Base-by-base conservation (phyloP, 805 yeast genomes). In the Candida railenensis region DNA sequence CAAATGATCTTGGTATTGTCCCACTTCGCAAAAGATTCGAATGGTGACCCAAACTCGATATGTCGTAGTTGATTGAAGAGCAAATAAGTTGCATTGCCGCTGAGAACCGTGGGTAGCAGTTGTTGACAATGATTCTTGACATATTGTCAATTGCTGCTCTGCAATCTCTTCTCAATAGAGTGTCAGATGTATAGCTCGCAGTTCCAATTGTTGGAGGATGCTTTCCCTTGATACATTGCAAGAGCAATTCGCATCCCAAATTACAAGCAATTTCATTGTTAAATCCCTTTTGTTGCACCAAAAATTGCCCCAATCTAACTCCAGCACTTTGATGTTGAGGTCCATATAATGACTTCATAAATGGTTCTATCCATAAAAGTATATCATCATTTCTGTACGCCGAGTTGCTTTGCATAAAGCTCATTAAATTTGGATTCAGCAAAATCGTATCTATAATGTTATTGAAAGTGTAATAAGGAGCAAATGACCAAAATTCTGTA, bases 371-470 rank as follows among this genome's bases (percentile, higher is more conserved):
- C 91, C 91, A 85, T n/a, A 2, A 79, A 55, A 46, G 81, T 51
- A 55, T 81, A 82, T 3, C 71, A 53, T 25, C 30, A 25, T 25
- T 11, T 11, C 11, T 25, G 30, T 25, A 11, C 11, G 5, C 11
- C 11, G 30, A 25, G 30, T 5, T 25, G 11, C 9, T 25, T 25
- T 25, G 30, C 11, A 25, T 7, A 25, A 25, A 25, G 30, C 11
- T 25, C 30, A 25, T 25, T 5, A 25, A 7, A 11, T 25, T 25
- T 1, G 83, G 81, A 53, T 78, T 82, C 16, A 77, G 76, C 40
- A 85, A 72, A 1, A 85, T 69, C 15, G 81, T 73, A 51, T 85
- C 90, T 43, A 86, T 61, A 38, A 83, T 67, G 48, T 81, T 82
- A 22, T 71, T 73, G 48, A 76, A 78, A 2, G 78, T 77, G 49